phyloP scores from a whole-genome alignment of 108 stramenopile species.

The Mayamaea pseudoterrestris region DNA sequence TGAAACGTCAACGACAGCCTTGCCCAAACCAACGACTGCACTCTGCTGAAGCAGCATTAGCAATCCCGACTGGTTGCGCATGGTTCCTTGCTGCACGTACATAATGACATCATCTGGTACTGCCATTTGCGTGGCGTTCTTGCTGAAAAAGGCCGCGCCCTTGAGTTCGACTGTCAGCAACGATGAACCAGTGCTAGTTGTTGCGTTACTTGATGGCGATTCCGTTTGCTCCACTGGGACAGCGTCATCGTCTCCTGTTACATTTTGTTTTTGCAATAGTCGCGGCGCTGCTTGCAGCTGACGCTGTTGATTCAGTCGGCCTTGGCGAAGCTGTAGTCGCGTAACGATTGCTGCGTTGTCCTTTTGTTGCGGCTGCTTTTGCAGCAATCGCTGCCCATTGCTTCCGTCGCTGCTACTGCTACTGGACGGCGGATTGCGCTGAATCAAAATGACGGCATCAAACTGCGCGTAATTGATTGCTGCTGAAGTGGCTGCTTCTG shows the following conservation, averaged over 20 bases:
- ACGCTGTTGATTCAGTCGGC: no score
- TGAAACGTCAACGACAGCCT: constrained; percentile 20
- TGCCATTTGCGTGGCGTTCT: background rate
- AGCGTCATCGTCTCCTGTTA: background rate
- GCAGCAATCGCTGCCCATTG: background rate
- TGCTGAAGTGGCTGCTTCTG: no score
- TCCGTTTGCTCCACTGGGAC: background rate
- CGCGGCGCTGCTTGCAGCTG: no score
- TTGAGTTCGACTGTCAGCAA: constrained; percentile 5
- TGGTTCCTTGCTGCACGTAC: constrained; percentile 16
- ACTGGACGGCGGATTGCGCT: background rate
- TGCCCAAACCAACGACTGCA: constrained; percentile 11
- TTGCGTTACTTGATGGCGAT: background rate
- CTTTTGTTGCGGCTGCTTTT: no score
- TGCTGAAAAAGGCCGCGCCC: constrained; percentile 8
- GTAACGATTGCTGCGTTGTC: no score
- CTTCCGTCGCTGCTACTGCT: background rate
- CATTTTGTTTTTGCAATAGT: no score
- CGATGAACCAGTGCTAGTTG: background rate
- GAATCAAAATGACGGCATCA: constrained; percentile 9
- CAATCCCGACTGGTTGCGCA: constrained; percentile 15
- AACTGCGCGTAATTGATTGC: no score
- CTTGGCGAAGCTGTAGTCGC: no score
- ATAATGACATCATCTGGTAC: constrained; percentile 15
- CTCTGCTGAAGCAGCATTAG: constrained; percentile 7